Conservation (phyloP, 305 asterid species). For the Fraxinus platypoda region DNA sequence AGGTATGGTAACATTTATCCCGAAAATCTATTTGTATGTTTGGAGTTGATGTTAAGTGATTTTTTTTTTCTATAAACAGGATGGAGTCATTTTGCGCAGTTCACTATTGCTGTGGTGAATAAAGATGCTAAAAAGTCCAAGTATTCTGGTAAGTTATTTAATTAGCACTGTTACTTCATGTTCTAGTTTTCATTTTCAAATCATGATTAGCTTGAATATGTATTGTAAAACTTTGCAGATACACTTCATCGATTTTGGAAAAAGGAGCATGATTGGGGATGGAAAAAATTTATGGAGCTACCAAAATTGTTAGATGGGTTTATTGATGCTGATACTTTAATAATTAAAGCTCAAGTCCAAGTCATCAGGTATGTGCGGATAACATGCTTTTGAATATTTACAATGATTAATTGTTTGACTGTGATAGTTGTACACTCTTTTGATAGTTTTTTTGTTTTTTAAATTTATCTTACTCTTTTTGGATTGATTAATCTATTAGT, state of each 20-base stretch:
- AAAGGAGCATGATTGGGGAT: conserved; percentile 99
- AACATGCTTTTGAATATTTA: background rate
- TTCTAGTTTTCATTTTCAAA: background rate
- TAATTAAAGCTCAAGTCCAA: conserved; percentile 95
- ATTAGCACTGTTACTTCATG: background rate
- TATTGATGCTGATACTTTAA: conserved; percentile 82
- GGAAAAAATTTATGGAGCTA: conserved; percentile 99
- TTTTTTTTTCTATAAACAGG: conserved; percentile 42
- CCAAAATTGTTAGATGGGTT: conserved; percentile 88
- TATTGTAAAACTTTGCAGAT: conserved; percentile 48
- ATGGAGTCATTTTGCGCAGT: conserved; percentile 99
- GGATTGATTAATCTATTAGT: background rate
- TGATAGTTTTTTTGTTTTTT: background rate
- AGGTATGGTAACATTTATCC: conserved; percentile 44
- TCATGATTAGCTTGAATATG: background rate
- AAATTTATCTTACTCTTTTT: background rate
- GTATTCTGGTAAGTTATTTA: conserved; percentile 65
- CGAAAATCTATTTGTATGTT: background rate
- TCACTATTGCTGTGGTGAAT: conserved; percentile 94
- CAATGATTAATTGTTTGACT: background rate
- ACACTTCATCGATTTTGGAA: conserved; percentile 95
- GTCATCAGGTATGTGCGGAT: conserved; percentile 63
- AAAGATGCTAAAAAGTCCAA: conserved; percentile 96
- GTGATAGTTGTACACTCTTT: background rate
- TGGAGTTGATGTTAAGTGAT: conserved; percentile 14